phyloP scores from a whole-genome alignment of 1,284 basidiomycete genomes.

The Sanghuangporus sanghuang region DNA sequence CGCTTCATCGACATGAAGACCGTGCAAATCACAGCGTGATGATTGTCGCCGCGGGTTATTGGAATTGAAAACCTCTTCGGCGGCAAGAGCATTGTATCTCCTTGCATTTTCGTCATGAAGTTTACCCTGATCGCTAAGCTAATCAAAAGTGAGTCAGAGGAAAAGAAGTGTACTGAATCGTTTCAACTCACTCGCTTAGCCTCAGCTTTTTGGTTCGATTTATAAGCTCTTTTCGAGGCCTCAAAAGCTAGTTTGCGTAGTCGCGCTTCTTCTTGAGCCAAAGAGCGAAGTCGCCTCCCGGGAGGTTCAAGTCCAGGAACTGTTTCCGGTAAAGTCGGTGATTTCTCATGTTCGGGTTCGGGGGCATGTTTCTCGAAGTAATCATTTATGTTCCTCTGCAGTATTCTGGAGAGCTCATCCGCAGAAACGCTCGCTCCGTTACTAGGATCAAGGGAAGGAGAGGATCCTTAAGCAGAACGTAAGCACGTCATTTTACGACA shows the following conservation, averaged over 20 bases:
- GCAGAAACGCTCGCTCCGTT: not conserved
- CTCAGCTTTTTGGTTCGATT: not conserved
- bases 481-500: not conserved
- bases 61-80: slow-evolving; percentile 10
- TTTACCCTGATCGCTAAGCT: slow-evolving; percentile 13
- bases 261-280: slow-evolving; percentile 1
- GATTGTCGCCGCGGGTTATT: slow-evolving; percentile 8
- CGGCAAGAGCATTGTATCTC: slow-evolving; percentile 12
- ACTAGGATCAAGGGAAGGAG: not conserved
- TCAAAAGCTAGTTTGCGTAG: slow-evolving; percentile 6
- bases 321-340: not conserved
- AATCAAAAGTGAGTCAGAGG: not conserved
- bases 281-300: slow-evolving; percentile 4
- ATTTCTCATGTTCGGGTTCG: not conserved
- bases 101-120: slow-evolving; percentile 11
- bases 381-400: not conserved
- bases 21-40: slow-evolving; percentile 15
- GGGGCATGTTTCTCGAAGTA: not conserved
- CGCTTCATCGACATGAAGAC: slow-evolving; percentile 17
- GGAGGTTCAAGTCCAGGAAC: not conserved
- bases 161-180: no score
- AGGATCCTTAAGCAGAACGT: not conserved
- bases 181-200: slow-evolving; percentile 9
- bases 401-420: not conserved
- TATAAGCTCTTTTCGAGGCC: slow-evolving; percentile 5